Evolutionary conservation across 2,329 filamentous ascomycete species (phyloP).

Genomic region (Metarhizium brunneum): DNA sequence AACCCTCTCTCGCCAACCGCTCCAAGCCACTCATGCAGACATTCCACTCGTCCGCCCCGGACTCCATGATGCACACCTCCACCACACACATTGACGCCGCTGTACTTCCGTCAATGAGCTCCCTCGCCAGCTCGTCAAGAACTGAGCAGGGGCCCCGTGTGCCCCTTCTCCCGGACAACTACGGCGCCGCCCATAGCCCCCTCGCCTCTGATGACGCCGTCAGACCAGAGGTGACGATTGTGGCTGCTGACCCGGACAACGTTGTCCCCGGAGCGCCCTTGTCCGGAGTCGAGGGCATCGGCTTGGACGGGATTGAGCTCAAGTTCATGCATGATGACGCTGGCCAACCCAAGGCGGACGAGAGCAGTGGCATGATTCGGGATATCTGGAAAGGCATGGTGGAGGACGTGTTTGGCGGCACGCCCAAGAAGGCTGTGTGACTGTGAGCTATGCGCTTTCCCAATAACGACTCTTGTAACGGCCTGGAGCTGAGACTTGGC

Average conservation of each 20-base stretch:
- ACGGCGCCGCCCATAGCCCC: constrained; percentile 31
- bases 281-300: constrained; percentile 49
- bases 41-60: constrained; percentile 41
- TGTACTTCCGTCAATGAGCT: constrained; percentile 39
- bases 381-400: constrained; percentile 48
- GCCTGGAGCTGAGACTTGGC: not conserved
- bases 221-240: constrained; percentile 40
- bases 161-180: constrained; percentile 53
- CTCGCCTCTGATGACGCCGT: constrained; percentile 34
- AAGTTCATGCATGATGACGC: constrained; percentile 37
- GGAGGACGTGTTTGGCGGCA: constrained; percentile 33
- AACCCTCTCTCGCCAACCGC: constrained; percentile 33
- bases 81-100: constrained; percentile 39
- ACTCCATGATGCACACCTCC: constrained; percentile 29
- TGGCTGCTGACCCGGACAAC: constrained; percentile 46
- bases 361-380: constrained; percentile 36
- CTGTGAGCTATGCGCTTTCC: not conserved
- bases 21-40: constrained; percentile 54
- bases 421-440: constrained; percentile 11
- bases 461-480: not conserved
- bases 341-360: constrained; percentile 15
- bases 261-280: constrained; percentile 42
- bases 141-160: constrained; percentile 38
- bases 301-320: constrained; percentile 46
- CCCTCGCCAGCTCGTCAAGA: constrained; percentile 19